Evolutionary conservation across 2,329 filamentous ascomycete species (phyloP).

Genomic region (Neocucurbitaria cava): DNA sequence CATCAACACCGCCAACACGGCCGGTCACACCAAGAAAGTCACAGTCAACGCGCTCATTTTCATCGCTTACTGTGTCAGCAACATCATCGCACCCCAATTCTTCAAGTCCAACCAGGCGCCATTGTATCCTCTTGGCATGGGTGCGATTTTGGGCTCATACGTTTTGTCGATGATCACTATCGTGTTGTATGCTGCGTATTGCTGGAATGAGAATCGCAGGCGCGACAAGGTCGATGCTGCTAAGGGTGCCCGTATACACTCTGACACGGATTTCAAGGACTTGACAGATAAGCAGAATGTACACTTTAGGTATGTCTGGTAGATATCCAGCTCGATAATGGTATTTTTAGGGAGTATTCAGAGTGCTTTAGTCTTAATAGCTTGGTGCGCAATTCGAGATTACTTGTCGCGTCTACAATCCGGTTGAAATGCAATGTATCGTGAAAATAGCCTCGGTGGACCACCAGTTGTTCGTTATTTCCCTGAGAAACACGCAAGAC

Average conservation of each 20-base stretch:
- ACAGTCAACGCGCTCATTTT: slow-evolving; percentile 44
- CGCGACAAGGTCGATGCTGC: slow-evolving; percentile 22
- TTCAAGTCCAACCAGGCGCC: slow-evolving; percentile 47
- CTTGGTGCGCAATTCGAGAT: background rate
- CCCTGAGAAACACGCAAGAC: no score
- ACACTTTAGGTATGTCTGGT: slow-evolving; percentile 25
- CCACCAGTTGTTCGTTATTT: slow-evolving; percentile 19
- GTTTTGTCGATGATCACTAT: slow-evolving; percentile 37
- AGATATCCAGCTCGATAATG: background rate
- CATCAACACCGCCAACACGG: slow-evolving; percentile 24
- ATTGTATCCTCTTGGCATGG: slow-evolving; percentile 43
- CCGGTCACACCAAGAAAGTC: slow-evolving; percentile 49
- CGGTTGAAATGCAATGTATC: no score
- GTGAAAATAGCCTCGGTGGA: no score
- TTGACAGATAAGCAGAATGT: slow-evolving; percentile 47
- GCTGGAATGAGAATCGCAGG: slow-evolving; percentile 40
- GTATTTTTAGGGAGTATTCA: background rate
- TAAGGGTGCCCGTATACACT: slow-evolving; percentile 9
- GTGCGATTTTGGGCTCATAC: slow-evolving; percentile 22
- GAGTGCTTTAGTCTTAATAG: background rate
- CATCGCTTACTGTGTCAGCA: slow-evolving; percentile 51
- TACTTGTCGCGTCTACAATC: background rate
- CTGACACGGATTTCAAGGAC: slow-evolving; percentile 45
- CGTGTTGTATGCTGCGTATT: slow-evolving; percentile 35
- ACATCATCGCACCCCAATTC: slow-evolving; percentile 51